Percentiles rank a stretch among this genome's conserved stretches.
Conservation (phyloP, 2,329 filamentous ascomycete species). For the Clarireedia homoeocarpa region DNA sequence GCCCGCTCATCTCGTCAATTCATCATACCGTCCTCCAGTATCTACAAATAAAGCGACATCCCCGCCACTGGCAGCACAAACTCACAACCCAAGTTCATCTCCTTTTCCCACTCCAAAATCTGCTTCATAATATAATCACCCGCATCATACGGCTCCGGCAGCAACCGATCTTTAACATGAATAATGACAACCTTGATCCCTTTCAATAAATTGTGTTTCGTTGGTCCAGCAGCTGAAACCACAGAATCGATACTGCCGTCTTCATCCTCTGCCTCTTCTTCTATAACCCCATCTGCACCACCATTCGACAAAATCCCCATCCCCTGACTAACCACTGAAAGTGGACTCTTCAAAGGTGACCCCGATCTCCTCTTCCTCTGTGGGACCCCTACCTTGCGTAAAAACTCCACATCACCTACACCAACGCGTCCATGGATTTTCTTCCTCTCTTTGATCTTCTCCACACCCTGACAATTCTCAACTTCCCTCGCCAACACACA, state of each 20-base stretch:
- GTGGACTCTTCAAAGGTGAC: no score
- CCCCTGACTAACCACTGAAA: no score
- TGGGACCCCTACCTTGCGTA: no score
- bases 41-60: no score
- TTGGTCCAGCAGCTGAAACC: background rate
- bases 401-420: no score
- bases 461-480: background rate
- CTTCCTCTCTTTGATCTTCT: background rate
- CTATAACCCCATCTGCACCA: background rate
- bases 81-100: background rate
- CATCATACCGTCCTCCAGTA: no score
- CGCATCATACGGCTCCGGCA: no score
- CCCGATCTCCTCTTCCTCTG: no score
- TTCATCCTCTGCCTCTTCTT: background rate
- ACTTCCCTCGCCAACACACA: conserved; percentile 50
- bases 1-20: no score
- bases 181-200: conserved; percentile 82
- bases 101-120: background rate
- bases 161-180: conserved; percentile 69
- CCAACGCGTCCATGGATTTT: background rate
- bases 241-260: background rate
- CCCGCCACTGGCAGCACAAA: background rate
- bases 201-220: conserved; percentile 36
- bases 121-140: no score
- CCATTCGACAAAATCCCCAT: no score